Evolutionary conservation across 164 flowering plant species (phyloP).

Genomic region (Dillenia suffruticosa): DNA sequence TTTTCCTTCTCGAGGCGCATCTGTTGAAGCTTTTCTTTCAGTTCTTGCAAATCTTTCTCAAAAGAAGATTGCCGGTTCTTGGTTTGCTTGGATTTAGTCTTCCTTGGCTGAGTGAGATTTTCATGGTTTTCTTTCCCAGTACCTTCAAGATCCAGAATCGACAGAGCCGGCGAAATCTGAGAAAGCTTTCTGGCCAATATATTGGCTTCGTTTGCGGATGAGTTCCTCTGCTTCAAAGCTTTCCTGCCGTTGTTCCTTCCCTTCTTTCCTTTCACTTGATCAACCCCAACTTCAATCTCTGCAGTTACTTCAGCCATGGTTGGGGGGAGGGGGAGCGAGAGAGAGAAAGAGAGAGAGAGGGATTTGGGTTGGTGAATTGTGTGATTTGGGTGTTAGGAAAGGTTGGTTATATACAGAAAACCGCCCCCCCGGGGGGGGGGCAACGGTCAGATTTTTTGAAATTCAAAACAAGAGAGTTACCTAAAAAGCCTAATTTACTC

Average conservation of each 20-base stretch:
- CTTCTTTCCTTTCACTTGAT: slow-evolving; percentile 32
- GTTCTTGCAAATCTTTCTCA: slow-evolving; percentile 62
- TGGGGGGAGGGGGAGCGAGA: slow-evolving; percentile 8
- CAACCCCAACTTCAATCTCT: slow-evolving; percentile 13
- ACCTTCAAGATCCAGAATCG: slow-evolving; percentile 10
- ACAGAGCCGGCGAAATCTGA: slow-evolving; percentile 20
- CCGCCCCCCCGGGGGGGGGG: too few relatives aligned
- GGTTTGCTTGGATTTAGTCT: slow-evolving; percentile 17
- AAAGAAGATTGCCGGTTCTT: slow-evolving; percentile 23
- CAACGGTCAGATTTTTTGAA: slow-evolving; percentile 45
- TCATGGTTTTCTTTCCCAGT: slow-evolving; percentile 51
- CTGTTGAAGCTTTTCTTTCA: slow-evolving; percentile 67
- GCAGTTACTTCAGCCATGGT: slow-evolving; percentile 34
- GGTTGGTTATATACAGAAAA: neutral
- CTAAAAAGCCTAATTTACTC: too few relatives aligned
- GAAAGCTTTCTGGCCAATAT: slow-evolving; percentile 37
- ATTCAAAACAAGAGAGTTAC: slow-evolving; percentile 31
- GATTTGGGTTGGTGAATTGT: neutral
- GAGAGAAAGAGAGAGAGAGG: slow-evolving; percentile 4
- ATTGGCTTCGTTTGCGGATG: slow-evolving; percentile 48
- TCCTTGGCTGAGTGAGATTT: slow-evolving; percentile 39
- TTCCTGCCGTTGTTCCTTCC: slow-evolving; percentile 27
- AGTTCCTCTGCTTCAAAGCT: slow-evolving; percentile 53
- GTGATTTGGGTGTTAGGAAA: neutral
- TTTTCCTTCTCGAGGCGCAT: slow-evolving; percentile 75